Base-by-base conservation (phyloP, 495 filamentous ascomycete species). In the Aspergillus sclerotioniger region DNA sequence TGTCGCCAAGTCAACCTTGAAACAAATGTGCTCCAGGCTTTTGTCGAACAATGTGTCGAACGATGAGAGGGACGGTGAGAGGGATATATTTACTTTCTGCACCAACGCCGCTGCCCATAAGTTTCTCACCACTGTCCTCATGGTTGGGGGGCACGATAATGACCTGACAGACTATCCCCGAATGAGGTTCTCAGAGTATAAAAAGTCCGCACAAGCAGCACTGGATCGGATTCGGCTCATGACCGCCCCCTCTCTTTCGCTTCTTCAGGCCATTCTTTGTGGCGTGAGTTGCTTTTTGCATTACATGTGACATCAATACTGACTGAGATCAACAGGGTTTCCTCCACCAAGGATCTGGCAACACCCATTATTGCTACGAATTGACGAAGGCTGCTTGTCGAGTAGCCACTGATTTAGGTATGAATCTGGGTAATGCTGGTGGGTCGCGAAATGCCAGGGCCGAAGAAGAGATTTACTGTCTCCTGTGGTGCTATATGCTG, bases 401-500 rank as follows among this genome's bases (percentile, higher is more conserved):
- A 8, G 47, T 58, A 2, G 62, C 59, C 46, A 62, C 57, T 29
- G 65, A 63, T 16, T 19, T 65, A 4, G 65, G 59, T 19, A 55
- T 63, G 41, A 25, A 53, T 15, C 10, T 28, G 1, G 53, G 7
- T 12, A 55, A 21, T 33, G n/a, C 51, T 1, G 4, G 25, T 19
- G 51, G 37, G 45, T 13, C 3, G 25, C 3, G 12, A 25, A 28
- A 13, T 8, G 10, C 19, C 9, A 54, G 44, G 29, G 41, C 37
- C 3, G 58, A 61, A 20, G 65, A 65, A 29, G 62, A 63, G 35
- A 56, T 59, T n/a, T 65, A 59, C 56, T 68, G 65, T 44, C 47
- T 68, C 16, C 44, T 68, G 6, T 65, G 65, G 62, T 68, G 65
- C 50, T 68, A 68, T 28, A 63, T 54, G 35, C 33, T 68, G 37